These are phyloP conservation scores for Beauveria australis DNA, from an alignment of 2,329 filamentous ascomycete species.

Conservation along the genomic window DNA sequence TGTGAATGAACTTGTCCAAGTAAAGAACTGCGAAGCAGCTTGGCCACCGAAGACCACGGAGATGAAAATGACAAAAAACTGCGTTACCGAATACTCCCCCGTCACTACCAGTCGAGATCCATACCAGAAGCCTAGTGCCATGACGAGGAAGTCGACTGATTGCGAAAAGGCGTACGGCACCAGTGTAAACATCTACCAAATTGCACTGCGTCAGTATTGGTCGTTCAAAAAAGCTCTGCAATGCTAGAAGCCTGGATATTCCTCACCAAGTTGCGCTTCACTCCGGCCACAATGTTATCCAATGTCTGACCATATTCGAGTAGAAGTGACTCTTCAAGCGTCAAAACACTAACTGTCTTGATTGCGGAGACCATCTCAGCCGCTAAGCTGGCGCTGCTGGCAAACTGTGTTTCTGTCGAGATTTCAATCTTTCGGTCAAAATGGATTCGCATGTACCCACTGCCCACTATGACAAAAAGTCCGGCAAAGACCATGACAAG, in stretches of 20 bases:
- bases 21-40: constrained; percentile 25
- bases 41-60: constrained; percentile 28
- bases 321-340: not conserved
- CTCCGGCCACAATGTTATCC: not conserved
- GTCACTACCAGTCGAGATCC: not conserved
- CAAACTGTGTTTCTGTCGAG: not conserved
- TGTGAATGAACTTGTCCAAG: constrained; percentile 36
- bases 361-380: not conserved
- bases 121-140: not conserved
- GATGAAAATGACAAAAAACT: constrained; percentile 37
- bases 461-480: constrained; percentile 27
- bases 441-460: constrained; percentile 26
- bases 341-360: not conserved
- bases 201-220: not conserved
- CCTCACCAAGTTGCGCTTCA: not conserved
- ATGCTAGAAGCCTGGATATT: not conserved
- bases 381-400: not conserved
- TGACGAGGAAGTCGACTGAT: not conserved
- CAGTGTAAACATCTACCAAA: not conserved
- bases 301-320: not conserved
- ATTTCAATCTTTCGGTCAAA: not conserved
- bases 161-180: not conserved
- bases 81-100: constrained; percentile 27
- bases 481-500: constrained; percentile 38
- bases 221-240: not conserved